Evolutionary conservation across 345 rosid genomes (phyloP).

Genomic region (Populus nigra): DNA sequence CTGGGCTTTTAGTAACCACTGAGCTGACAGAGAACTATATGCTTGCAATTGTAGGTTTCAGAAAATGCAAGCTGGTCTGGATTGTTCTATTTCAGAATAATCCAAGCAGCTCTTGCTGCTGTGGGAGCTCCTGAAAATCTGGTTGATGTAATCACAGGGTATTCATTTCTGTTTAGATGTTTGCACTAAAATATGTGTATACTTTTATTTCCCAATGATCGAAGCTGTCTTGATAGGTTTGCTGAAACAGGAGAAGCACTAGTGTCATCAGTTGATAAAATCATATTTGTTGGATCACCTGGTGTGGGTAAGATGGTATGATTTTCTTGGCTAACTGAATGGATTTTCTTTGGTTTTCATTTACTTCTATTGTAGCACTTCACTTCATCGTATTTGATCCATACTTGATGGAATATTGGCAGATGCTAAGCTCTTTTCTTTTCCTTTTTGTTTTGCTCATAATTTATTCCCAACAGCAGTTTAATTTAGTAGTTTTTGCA

Average conservation of each 20-base stretch:
- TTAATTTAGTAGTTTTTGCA: background rate
- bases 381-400: conserved; percentile 4
- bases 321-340: conserved; percentile 6
- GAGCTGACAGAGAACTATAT: conserved; percentile 19
- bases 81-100: conserved; percentile 83
- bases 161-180: conserved; percentile 19
- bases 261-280: conserved; percentile 85
- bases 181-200: background rate
- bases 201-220: conserved; percentile 13
- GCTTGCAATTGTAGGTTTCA: conserved; percentile 57
- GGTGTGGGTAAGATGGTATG: conserved; percentile 95
- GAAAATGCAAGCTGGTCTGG: conserved; percentile 98
- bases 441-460: background rate
- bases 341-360: background rate
- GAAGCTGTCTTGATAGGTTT: conserved; percentile 48
- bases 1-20: background rate
- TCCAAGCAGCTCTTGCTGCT: conserved; percentile 95
- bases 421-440: background rate
- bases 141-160: conserved; percentile 95
- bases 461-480: background rate
- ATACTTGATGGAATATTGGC: background rate
- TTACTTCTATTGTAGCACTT: conserved; percentile 3
- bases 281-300: conserved; percentile 96
- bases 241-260: conserved; percentile 96
- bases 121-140: conserved; percentile 96